Conservation (phyloP, 179 eudicot genomes). For the Beta lomatogona region DNA sequence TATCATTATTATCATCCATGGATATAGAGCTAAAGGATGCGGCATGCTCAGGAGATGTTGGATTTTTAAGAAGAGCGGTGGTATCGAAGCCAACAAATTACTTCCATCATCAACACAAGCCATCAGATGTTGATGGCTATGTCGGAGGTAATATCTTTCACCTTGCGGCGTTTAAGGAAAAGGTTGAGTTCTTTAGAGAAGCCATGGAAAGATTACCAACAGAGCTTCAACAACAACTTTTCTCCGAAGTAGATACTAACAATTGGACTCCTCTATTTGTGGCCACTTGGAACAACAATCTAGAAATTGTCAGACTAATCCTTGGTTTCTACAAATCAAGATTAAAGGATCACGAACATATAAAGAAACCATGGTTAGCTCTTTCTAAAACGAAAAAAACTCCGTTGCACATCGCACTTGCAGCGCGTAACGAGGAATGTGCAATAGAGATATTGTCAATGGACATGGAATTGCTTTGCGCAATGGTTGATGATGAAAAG, state of each 20-base stretch:
- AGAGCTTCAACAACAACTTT: neutral
- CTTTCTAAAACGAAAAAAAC: neutral
- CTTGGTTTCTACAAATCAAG: neutral
- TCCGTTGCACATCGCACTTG: neutral
- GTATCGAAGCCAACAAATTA: neutral
- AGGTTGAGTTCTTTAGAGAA: neutral
- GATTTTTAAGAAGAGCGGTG: slow-evolving; percentile 5
- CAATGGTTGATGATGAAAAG: neutral
- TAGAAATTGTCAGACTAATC: neutral
- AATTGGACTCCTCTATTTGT: neutral
- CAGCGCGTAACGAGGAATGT: neutral
- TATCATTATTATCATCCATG: neutral
- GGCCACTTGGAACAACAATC: neutral
- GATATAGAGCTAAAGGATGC: neutral
- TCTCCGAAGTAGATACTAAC: neutral
- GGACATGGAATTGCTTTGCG: neutral
- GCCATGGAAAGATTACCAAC: slow-evolving; percentile 6
- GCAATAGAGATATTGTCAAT: slow-evolving; percentile 19
- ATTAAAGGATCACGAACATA: neutral
- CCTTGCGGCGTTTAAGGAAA: neutral
- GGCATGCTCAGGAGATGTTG: slow-evolving; percentile 11
- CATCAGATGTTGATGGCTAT: too few species aligned
- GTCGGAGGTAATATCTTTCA: slow-evolving; percentile 18
- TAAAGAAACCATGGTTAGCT: slow-evolving; percentile 18
- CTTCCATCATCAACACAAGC: neutral